These are phyloP conservation scores for Apiotrichum domesticum DNA, from an alignment of 1,284 basidiomycete species.

Conservation along the genomic window DNA sequence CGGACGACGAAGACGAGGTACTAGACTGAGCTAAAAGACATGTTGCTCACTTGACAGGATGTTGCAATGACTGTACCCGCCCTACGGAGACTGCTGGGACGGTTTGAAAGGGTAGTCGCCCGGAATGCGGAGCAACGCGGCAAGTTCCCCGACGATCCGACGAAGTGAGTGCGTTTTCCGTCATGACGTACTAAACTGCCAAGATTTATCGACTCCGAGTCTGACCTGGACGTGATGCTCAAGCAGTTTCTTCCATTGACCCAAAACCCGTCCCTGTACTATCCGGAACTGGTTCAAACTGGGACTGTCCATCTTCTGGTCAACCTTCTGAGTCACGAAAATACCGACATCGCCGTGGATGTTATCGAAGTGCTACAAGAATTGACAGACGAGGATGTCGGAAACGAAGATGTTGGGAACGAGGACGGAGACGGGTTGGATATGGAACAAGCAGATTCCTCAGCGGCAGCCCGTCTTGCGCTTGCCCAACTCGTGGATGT, in stretches of 20 bases:
- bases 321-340: conserved; percentile 84
- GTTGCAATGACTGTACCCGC: conserved; percentile 56
- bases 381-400: conserved; percentile 87
- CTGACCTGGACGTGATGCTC: conserved; percentile 80
- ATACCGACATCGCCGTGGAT: conserved; percentile 87
- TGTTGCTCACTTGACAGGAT: conserved; percentile 1
- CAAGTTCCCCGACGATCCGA: conserved; percentile 81
- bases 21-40: conserved; percentile 35
- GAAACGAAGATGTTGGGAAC: conserved; percentile 59
- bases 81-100: conserved; percentile 67
- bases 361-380: conserved; percentile 87
- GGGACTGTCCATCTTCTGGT: conserved; percentile 62
- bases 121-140: conserved; percentile 94
- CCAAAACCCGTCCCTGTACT: conserved; percentile 73
- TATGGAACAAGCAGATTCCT: conserved; percentile 56
- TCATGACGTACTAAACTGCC: background rate
- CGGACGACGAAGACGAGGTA: conserved; percentile 61
- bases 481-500: conserved; percentile 67
- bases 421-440: conserved; percentile 54
- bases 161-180: conserved; percentile 58
- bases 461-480: conserved; percentile 41
- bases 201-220: conserved; percentile 98
- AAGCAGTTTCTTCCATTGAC: conserved; percentile 84
- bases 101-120: conserved; percentile 79
- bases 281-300: conserved; percentile 78